A percentile compares a stretch with the other conserved stretches of the same genome.
Evolutionary conservation across 371 early-diverging fungal genomes (phyloP).

Genomic region (Enterospora canceri): DNA sequence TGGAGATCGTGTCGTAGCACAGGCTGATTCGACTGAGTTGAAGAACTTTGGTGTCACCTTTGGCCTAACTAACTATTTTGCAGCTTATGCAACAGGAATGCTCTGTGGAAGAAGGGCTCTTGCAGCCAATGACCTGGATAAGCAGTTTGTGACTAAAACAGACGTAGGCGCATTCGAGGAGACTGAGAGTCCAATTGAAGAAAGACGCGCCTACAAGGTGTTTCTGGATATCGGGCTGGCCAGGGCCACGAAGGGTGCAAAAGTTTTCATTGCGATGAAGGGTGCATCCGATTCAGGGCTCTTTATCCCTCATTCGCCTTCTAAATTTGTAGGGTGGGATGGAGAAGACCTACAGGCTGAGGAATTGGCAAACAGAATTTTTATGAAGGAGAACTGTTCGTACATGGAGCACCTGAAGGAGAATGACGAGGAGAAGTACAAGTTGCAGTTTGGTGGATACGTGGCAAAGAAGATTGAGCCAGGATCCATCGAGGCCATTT

Average conservation of each 20-base stretch:
- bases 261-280: constrained; percentile 96
- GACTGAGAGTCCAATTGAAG: constrained; percentile 75
- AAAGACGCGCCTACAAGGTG: constrained; percentile 89
- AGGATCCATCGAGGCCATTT: constrained; percentile 82
- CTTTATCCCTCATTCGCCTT: constrained; percentile 87
- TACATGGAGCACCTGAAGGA: constrained; percentile 93
- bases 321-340: constrained; percentile 92
- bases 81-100: constrained; percentile 95
- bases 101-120: constrained; percentile 87
- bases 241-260: constrained; percentile 93
- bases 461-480: constrained; percentile 74
- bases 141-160: constrained; percentile 69
- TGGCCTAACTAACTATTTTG: constrained; percentile 99
- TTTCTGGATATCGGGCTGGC: constrained; percentile 96
- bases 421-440: constrained; percentile 90
- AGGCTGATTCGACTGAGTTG: constrained; percentile 95
- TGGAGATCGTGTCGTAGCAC: constrained; percentile 87
- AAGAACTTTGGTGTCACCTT: constrained; percentile 89
- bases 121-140: constrained; percentile 67
- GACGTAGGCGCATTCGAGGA: constrained; percentile 75
- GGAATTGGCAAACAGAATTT: constrained; percentile 85
- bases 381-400: constrained; percentile 86
- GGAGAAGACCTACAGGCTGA: constrained; percentile 78
- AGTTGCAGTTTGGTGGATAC: constrained; percentile 84
- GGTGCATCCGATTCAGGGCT: constrained; percentile 99